These are phyloP conservation scores for Dentipellis sp. DNA, from an alignment of 768 basidiomycete species.

Conservation along the genomic window DNA sequence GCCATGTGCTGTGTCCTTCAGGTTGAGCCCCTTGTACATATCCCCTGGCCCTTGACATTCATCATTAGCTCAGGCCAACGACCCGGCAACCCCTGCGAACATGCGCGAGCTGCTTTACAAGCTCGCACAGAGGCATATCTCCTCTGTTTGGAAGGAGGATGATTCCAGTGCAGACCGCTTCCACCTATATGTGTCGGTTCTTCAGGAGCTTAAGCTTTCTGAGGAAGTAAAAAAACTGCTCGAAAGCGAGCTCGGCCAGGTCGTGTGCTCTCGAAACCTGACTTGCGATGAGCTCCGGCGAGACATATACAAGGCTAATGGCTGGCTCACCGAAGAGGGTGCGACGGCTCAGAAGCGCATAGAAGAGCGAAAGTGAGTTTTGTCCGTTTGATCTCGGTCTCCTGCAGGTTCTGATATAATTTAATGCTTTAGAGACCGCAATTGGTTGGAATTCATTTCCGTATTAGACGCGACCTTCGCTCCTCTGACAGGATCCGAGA, in stretches of 20 bases:
- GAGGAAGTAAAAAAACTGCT: slow-evolving; percentile 66
- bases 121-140: slow-evolving; percentile 67
- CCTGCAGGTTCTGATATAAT: neutral
- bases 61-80: slow-evolving; percentile 48
- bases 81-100: slow-evolving; percentile 45
- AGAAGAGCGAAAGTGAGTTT: slow-evolving; percentile 45
- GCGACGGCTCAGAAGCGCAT: slow-evolving; percentile 51
- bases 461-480: slow-evolving; percentile 61
- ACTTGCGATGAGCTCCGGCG: slow-evolving; percentile 69
- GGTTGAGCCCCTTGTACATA: slow-evolving; percentile 27
- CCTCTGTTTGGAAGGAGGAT: slow-evolving; percentile 53
- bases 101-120: slow-evolving; percentile 67
- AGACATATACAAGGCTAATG: slow-evolving; percentile 54
- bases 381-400: neutral
- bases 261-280: slow-evolving; percentile 61
- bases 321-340: slow-evolving; percentile 52
- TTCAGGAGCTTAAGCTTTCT: slow-evolving; percentile 56
- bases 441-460: slow-evolving; percentile 79
- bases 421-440: slow-evolving; percentile 51
- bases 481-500: slow-evolving; percentile 21
- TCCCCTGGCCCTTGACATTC: neutral
- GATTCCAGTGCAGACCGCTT: slow-evolving; percentile 67
- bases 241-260: slow-evolving; percentile 57
- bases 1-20: slow-evolving; percentile 75
- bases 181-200: slow-evolving; percentile 62